These are phyloP conservation scores for Eimeria falciformis DNA, from an alignment of 169 alveolate species.

Conservation along the genomic window DNA sequence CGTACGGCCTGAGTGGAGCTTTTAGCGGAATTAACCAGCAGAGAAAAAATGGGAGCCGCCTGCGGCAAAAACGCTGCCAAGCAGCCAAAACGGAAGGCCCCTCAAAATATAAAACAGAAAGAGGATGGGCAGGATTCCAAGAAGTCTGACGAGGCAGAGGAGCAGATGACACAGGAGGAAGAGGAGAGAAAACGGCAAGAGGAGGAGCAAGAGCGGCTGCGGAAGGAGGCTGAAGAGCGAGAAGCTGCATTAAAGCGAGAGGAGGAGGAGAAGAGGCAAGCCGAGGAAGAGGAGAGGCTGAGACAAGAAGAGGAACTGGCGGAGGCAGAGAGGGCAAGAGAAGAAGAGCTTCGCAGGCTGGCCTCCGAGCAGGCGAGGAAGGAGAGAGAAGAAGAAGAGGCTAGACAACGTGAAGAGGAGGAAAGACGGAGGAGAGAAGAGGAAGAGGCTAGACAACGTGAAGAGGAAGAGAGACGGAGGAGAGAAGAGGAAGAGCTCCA, in stretches of 20 bases:
- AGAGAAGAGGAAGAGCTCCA: background rate
- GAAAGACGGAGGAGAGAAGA: background rate
- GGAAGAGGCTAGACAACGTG: background rate
- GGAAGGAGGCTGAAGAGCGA: background rate
- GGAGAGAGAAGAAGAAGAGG: background rate
- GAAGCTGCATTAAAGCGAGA: background rate
- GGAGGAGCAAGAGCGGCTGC: background rate
- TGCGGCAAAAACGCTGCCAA: background rate
- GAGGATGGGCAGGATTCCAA: background rate
- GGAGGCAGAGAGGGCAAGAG: background rate
- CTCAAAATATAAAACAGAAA: background rate
- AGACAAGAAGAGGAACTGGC: background rate
- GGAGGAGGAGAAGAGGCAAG: background rate
- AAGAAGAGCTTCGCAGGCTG: background rate
- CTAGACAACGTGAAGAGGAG: background rate
- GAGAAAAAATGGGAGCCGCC: background rate
- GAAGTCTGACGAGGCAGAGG: background rate
- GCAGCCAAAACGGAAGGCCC: background rate
- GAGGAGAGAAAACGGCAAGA: background rate
- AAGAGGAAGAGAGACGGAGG: background rate
- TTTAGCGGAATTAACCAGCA: no score
- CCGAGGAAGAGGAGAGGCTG: background rate
- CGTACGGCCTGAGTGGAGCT: no score
- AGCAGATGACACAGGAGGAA: background rate
- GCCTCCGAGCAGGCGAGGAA: background rate